Percentiles rank a stretch among this genome's conserved stretches.
Evolutionary conservation across 108 stramenopile genomes (phyloP).

Genomic region (Licmophora abbreviata): DNA sequence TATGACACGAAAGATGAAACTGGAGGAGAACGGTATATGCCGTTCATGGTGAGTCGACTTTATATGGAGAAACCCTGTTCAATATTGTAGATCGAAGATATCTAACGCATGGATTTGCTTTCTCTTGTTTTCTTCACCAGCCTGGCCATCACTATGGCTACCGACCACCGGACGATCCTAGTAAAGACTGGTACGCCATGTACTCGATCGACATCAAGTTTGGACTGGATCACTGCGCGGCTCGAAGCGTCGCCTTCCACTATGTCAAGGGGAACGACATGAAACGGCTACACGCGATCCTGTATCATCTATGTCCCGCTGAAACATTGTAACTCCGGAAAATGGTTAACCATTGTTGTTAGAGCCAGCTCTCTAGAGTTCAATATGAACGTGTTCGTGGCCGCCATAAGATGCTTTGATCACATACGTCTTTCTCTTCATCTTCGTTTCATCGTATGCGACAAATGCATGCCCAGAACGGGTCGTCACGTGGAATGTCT

Average conservation of each 20-base stretch:
- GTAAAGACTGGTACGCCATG: constrained; percentile 81
- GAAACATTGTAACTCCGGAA: background rate
- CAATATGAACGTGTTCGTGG: no score
- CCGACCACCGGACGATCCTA: constrained; percentile 36
- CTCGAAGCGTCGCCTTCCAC: constrained; percentile 86
- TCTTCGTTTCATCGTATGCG: background rate
- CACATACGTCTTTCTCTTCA: no score
- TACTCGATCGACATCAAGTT: constrained; percentile 84
- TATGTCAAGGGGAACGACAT: constrained; percentile 78
- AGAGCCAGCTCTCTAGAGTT: no score
- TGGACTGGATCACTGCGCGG: constrained; percentile 85
- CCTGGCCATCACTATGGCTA: constrained; percentile 86
- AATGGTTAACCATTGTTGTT: no score
- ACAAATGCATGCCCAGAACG: no score
- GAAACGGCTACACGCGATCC: constrained; percentile 67
- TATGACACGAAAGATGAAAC: constrained; percentile 88
- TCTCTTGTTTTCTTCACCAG: background rate
- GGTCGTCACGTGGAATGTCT: no score
- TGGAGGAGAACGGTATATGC: constrained; percentile 92
- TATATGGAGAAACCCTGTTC: background rate
- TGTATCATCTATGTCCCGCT: constrained; percentile 59
- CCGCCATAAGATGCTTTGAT: no score
- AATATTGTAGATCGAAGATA: background rate
- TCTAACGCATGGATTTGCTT: background rate
- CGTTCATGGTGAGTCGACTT: constrained; percentile 42